Evolutionary conservation across 108 stramenopile genomes (phyloP), one percentile per base, ranked within the genome.

Genomic region (Cylindrotheca fusiformis): DNA sequence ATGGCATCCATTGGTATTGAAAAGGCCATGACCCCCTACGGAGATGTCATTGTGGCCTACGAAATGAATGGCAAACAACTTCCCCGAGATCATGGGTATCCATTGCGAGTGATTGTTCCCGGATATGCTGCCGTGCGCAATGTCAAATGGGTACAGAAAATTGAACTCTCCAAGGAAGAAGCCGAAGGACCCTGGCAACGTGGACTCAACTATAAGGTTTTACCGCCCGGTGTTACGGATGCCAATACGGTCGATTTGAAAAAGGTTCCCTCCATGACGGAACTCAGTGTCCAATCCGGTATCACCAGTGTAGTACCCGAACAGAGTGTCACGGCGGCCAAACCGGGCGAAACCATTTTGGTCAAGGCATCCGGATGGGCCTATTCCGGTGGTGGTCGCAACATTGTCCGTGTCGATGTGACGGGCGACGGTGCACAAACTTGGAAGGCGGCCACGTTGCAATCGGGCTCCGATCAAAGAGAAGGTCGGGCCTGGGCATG

Each of bases 11-110:
- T 96, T 52, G 87, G 87, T 20, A 67, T 87, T 52, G 61, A 72
- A 61, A 95, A 95, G 74, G 97, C 96, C 4, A 57, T 81, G 22
- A 77, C 73, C 57, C 84, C 85, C 4, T 81, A 76, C 55, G 94
- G 94, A 2, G 96, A 99, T 72, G 91, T 87, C 22, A 69, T 99
- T 52, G 54, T 99, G 21, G 91, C 88, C 23, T 94, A 93, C 65
- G 95, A 94, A 74, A 97, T 99, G 98, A 97, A 99, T 68, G 97
- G 79, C 2, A 78, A 86, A 56, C 80, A 73, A 10, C 60, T 97
- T 20, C 85, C 93, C 36, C 74, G 94, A 4, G 96, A 97, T 54
- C 98, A 99, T 73, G 98, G 98, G n/a, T 93, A 59, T 52, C 98
- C 98, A 21, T 60, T 99, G 22, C 77, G 98, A 14, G 71, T 81